These are phyloP conservation scores for Solanum chilense DNA, from an alignment of 257 asterid species.

Conservation along the genomic window DNA sequence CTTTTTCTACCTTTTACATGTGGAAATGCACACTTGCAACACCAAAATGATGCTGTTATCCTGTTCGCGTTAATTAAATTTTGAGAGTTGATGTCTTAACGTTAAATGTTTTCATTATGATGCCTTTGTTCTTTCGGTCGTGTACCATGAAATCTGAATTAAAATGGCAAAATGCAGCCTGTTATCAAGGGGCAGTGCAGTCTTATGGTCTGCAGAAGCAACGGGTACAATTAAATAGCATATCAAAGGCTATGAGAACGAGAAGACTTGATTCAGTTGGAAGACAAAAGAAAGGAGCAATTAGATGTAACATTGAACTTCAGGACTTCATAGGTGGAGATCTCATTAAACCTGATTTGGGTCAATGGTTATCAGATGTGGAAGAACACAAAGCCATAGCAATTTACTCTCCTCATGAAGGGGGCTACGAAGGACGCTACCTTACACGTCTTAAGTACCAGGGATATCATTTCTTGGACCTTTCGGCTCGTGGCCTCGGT, in stretches of 20 bases:
- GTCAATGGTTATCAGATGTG: conserved; percentile 66
- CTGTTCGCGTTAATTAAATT: not conserved
- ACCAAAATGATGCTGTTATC: not conserved
- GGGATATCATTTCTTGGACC: conserved; percentile 78
- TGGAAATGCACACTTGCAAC: not conserved
- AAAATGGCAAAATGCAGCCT: conserved; percentile 21
- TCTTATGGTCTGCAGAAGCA: not conserved
- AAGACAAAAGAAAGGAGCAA: not conserved
- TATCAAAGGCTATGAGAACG: not conserved
- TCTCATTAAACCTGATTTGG: conserved; percentile 49
- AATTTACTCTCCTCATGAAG: conserved; percentile 82
- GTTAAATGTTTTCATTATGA: not conserved
- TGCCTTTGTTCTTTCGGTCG: not conserved
- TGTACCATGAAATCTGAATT: not conserved
- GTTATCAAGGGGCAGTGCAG: conserved; percentile 9
- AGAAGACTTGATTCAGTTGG: not conserved
- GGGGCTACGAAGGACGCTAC: conserved; percentile 85
- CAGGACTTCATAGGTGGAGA: conserved; percentile 85
- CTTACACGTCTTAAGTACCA: conserved; percentile 47
- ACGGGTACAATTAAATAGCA: not conserved
- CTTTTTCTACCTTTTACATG: not conserved
- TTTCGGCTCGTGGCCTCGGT: conserved; percentile 79
- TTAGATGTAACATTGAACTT: conserved; percentile 28
- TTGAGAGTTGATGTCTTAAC: not conserved
- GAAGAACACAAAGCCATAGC: conserved; percentile 88